Conservation (phyloP, 371 early-diverging fungal species). For the Mortierella sp. region DNA sequence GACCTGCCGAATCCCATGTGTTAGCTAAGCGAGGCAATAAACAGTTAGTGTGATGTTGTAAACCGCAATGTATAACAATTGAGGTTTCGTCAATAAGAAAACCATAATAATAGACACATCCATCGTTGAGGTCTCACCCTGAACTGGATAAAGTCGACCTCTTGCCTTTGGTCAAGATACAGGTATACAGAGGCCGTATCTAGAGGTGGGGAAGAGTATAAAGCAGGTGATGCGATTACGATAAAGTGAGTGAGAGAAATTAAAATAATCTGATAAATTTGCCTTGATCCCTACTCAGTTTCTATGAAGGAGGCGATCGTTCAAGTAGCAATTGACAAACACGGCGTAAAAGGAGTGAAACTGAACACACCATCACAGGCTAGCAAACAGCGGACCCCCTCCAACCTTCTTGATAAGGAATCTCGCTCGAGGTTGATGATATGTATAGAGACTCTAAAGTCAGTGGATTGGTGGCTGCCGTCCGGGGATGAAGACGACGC, state of each 20-base stretch:
- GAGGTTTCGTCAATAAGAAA: background rate
- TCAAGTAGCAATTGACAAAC: background rate
- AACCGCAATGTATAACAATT: background rate
- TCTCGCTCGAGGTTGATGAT: conserved; percentile 37
- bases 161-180: conserved; percentile 42
- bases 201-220: background rate
- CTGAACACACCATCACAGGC: conserved; percentile 42
- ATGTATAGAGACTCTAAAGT: conserved; percentile 24
- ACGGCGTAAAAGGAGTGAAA: background rate
- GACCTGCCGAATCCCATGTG: conserved; percentile 34
- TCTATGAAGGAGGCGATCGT: no score
- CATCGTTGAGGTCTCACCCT: conserved; percentile 16
- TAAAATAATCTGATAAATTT: background rate
- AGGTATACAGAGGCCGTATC: conserved; percentile 43
- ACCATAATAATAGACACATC: background rate
- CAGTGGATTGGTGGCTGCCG: background rate
- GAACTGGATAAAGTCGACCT: conserved; percentile 30
- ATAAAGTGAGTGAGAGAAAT: background rate
- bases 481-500: conserved; percentile 1
- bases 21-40: conserved; percentile 24
- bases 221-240: background rate
- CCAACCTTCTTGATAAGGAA: conserved; percentile 31
- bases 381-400: conserved; percentile 26
- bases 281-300: background rate
- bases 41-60: background rate